These are phyloP conservation scores for Secale cereale DNA, from an alignment of 176 grass and related monocot genomes.

Conservation along the genomic window DNA sequence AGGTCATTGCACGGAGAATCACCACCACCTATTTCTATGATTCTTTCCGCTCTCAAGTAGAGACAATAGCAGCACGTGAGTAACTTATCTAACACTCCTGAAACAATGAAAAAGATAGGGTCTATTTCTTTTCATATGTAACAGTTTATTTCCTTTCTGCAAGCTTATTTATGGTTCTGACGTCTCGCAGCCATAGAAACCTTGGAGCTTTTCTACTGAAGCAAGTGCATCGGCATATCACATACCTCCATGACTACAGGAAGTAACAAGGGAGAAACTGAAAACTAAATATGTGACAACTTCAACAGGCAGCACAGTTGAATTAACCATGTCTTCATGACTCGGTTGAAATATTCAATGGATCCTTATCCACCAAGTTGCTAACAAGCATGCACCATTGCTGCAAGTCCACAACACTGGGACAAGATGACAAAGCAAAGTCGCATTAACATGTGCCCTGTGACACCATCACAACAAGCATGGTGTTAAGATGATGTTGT, in stretches of 20 bases:
- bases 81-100: neutral
- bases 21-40: neutral
- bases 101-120: neutral
- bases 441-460: conserved; percentile 17
- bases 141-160: neutral
- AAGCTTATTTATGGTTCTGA: neutral
- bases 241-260: neutral
- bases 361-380: neutral
- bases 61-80: conserved; percentile 14
- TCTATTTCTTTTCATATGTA: conserved; percentile 1
- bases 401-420: conserved; percentile 17
- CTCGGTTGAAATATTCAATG: neutral
- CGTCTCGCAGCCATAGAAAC: conserved; percentile 1
- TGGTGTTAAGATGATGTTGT: conserved; percentile 7
- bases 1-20: neutral
- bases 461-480: conserved; percentile 16
- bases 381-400: conserved; percentile 5
- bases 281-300: conserved; percentile 1
- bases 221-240: neutral
- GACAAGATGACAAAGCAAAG: conserved; percentile 8
- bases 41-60: neutral
- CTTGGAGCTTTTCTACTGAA: neutral
- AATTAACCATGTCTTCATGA: conserved; percentile 14
- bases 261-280: neutral
- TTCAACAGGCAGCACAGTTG: neutral